Percentiles rank a stretch among this genome's conserved stretches.
phyloP scores from a whole-genome alignment of 2,329 filamentous ascomycete species.

The Xylaria sp. region DNA sequence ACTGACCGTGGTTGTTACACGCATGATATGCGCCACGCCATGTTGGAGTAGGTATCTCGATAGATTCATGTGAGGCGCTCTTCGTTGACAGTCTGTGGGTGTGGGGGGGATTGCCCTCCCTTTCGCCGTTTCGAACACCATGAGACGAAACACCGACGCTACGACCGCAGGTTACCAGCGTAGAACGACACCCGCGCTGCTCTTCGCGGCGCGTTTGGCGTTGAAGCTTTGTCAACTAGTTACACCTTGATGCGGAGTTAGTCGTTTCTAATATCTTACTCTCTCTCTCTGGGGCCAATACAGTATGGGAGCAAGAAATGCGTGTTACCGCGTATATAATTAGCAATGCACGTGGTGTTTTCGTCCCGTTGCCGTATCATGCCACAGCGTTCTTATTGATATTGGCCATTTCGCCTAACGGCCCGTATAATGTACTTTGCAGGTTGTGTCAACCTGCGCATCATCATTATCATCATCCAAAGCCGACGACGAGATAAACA shows the following conservation, averaged over 20 bases:
- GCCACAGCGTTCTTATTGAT: neutral
- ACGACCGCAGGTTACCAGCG: no score
- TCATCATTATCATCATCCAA: neutral
- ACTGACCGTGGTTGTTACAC: slow-evolving; percentile 20
- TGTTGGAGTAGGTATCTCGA: slow-evolving; percentile 11
- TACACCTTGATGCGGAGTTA: no score
- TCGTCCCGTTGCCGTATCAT: slow-evolving; percentile 3
- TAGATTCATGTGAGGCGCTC: neutral
- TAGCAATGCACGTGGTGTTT: slow-evolving; percentile 17
- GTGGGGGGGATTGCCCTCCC: no score
- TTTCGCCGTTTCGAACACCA: no score
- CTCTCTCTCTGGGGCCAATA: no score
- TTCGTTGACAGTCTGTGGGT: no score
- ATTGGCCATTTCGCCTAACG: slow-evolving; percentile 4
- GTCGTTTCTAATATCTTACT: no score
- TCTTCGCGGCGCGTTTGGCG: no score
- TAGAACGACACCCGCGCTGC: no score
- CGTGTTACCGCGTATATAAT: slow-evolving; percentile 3
- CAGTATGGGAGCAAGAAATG: neutral
- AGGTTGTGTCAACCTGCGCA: neutral
- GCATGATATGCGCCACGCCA: slow-evolving; percentile 17
- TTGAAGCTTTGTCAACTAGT: no score
- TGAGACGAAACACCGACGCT: no score
- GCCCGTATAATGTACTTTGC: slow-evolving; percentile 9
- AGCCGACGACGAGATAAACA: neutral